Percentiles rank a stretch among this genome's conserved stretches.
Conservation (phyloP, 169 alveolate genomes). For the Prorocentrum cordatum region DNA sequence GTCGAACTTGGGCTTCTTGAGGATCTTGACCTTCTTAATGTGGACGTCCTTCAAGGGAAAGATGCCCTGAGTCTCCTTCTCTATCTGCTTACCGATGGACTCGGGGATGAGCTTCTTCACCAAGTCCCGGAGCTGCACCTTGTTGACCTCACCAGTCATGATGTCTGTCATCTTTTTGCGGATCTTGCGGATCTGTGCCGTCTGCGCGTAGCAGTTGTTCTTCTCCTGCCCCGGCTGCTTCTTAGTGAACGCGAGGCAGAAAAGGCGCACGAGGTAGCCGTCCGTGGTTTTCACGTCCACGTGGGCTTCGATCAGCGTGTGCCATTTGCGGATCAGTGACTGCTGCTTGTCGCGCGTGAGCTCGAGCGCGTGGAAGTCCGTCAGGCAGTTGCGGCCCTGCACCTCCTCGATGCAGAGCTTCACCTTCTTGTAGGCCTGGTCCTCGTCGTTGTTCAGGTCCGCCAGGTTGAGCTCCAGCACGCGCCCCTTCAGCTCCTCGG, state of each 20-base stretch:
- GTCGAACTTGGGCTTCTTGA: conserved; percentile 95
- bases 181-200: conserved; percentile 90
- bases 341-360: conserved; percentile 92
- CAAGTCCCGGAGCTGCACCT: conserved; percentile 88
- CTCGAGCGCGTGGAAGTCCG: conserved; percentile 92
- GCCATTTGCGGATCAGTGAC: conserved; percentile 94
- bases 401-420: conserved; percentile 90
- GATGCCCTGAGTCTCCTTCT: conserved; percentile 89
- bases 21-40: conserved; percentile 91
- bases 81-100: conserved; percentile 80
- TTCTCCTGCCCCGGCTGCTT: conserved; percentile 85
- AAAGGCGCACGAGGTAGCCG: conserved; percentile 92
- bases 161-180: conserved; percentile 94
- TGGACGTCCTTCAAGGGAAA: conserved; percentile 95
- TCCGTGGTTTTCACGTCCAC: conserved; percentile 95
- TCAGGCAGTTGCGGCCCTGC: conserved; percentile 89
- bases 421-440: conserved; percentile 90
- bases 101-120: conserved; percentile 83
- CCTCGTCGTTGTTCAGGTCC: conserved; percentile 89
- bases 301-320: conserved; percentile 92
- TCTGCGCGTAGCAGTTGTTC: conserved; percentile 93
- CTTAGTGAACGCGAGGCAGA: conserved; percentile 95
- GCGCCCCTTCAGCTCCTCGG: conserved; percentile 91
- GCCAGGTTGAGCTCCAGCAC: conserved; percentile 91
- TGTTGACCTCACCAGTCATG: conserved; percentile 90